These are phyloP conservation scores for Herpetospermum pedunculosum DNA, from an alignment of 306 rosid genomes.

Conservation along the genomic window DNA sequence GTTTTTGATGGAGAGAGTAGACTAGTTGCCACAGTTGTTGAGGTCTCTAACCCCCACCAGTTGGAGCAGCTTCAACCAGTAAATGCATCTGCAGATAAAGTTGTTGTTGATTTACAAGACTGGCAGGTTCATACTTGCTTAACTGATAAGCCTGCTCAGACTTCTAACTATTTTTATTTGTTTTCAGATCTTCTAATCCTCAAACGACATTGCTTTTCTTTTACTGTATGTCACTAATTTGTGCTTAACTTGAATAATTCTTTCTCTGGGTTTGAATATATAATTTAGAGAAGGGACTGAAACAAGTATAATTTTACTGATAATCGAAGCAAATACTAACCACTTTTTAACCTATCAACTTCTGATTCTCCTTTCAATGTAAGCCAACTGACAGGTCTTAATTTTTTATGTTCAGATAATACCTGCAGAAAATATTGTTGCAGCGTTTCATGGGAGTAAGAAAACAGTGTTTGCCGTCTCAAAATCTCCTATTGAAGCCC, in stretches of 20 bases:
- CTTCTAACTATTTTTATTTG: not conserved
- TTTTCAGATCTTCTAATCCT: not conserved
- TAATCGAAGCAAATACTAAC: too few species aligned
- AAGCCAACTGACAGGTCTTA: not conserved
- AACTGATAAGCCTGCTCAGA: not conserved
- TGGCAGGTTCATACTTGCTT: slow-evolving; percentile 58
- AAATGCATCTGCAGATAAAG: slow-evolving; percentile 38
- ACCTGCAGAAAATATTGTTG: slow-evolving; percentile 88
- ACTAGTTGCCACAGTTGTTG: slow-evolving; percentile 51
- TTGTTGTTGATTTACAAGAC: slow-evolving; percentile 63
- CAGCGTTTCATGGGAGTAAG: slow-evolving; percentile 64
- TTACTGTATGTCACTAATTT: not conserved
- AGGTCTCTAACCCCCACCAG: slow-evolving; percentile 48
- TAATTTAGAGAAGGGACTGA: not conserved
- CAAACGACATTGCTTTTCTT: not conserved
- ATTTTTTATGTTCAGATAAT: slow-evolving; percentile 41
- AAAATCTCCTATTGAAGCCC: slow-evolving; percentile 46
- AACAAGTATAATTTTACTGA: too few species aligned
- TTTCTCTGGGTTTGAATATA: not conserved
- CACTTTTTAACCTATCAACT: too few species aligned
- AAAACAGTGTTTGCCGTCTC: slow-evolving; percentile 65
- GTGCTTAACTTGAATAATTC: not conserved
- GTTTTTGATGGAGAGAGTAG: slow-evolving; percentile 38
- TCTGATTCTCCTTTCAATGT: too few species aligned
- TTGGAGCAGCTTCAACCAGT: slow-evolving; percentile 46